These are phyloP conservation scores for Paraphaeosphaeria minitans DNA, from an alignment of 2,329 filamentous ascomycete genomes.

Conservation along the genomic window DNA sequence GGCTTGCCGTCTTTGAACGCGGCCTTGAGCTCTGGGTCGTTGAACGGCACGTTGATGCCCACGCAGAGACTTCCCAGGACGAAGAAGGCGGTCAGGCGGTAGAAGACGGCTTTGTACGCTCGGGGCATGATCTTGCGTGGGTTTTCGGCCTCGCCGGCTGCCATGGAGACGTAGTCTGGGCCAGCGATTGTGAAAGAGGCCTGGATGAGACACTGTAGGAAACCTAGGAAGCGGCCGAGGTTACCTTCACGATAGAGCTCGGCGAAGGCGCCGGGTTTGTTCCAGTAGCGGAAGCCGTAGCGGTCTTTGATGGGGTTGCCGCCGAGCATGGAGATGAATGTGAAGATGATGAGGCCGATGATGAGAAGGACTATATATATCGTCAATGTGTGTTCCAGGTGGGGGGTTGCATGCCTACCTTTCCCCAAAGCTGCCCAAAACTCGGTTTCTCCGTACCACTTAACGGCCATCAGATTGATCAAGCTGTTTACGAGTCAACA, in stretches of 20 bases:
- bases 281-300: constrained; percentile 56
- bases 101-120: constrained; percentile 80
- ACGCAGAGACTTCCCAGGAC: constrained; percentile 74
- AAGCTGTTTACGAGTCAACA: constrained; percentile 37
- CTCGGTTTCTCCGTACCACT: constrained; percentile 62
- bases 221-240: constrained; percentile 76
- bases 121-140: constrained; percentile 64
- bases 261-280: constrained; percentile 70
- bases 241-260: constrained; percentile 67
- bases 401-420: not conserved
- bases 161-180: constrained; percentile 57
- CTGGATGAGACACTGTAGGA: constrained; percentile 74
- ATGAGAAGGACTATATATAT: constrained; percentile 49
- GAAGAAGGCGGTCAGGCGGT: constrained; percentile 76
- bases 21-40: constrained; percentile 65
- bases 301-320: constrained; percentile 70
- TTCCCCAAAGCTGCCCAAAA: constrained; percentile 72
- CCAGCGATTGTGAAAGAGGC: constrained; percentile 55
- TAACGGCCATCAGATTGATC: constrained; percentile 69
- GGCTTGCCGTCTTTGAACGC: constrained; percentile 65
- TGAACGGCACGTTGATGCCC: constrained; percentile 70
- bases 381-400: not conserved
- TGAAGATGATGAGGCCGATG: constrained; percentile 57
- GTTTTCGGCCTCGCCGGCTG: constrained; percentile 54
- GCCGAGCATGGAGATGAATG: constrained; percentile 82